Base-by-base conservation (phyloP, 1,284 basidiomycete species). In the Tausonia pullulans region DNA sequence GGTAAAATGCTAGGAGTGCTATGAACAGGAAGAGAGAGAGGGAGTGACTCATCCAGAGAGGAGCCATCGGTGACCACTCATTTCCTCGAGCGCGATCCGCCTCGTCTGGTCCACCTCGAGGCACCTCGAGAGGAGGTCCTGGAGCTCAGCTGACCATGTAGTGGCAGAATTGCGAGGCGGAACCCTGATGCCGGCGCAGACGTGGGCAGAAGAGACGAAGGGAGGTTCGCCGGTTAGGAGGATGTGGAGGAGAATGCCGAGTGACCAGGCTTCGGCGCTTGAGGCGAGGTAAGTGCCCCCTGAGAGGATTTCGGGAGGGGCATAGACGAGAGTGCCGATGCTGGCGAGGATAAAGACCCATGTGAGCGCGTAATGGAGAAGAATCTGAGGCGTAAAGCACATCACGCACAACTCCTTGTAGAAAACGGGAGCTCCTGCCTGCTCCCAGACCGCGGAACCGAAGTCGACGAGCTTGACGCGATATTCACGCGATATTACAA, bases 391-490 rank as follows among this genome's bases (percentile, higher is more conserved):
- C 10, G 8, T 45, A 16, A 50, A 51, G 50, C 16, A 5, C 43
- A 46, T 4, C 13, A 58, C 61, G 51, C 54, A 63, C 61, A 63
- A 63, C n/a, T 63, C 61, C 40, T 58, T 57, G 46, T 63, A 63
- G n/a, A 13, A 39, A 6, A 44, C 43, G 14, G 61, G 61, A 65
- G 83, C 75, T 11, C 77, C 74, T 1, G 84, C 83, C 72, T 93
- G 84, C 62, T 84, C 84, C 69, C 88, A 82, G 45, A 87, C 86
- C 40, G 90, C 90, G 68, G 87, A 90, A 60, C 91, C 94, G 75
- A 96, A 96, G 78, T 96, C 91, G 72, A 96, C 91, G 61, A 96
- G 81, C 75, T 96, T 95, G 72, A 94, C 87, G 84, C 88, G 72
- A 64, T 87, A 78, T 68, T 87, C 77, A 62, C 78, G 79, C 74